Evolutionary conservation across 148 eudicot genomes (phyloP).

Genomic region (Vaccinium corymbosum): DNA sequence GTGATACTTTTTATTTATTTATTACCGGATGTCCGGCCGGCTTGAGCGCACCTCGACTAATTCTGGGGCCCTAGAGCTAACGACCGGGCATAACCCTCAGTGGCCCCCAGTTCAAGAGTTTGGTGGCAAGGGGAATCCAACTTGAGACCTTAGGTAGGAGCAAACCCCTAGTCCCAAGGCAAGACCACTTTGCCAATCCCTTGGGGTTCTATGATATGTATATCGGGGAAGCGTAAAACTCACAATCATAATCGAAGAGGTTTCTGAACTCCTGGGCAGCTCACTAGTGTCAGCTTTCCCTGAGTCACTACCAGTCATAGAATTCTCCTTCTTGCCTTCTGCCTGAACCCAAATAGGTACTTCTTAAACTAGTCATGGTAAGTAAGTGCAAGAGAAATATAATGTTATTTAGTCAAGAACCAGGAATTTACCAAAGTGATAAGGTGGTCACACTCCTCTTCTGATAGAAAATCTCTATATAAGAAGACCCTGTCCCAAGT

Average conservation of each 20-base stretch:
- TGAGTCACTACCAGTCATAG: slow-evolving; percentile 16
- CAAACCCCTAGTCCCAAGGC: too few species aligned
- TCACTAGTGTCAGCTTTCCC: slow-evolving; percentile 21
- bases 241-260: slow-evolving; percentile 36
- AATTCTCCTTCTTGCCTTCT: slow-evolving; percentile 26
- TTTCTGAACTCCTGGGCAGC: slow-evolving; percentile 25
- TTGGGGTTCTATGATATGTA: background rate
- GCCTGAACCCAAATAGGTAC: slow-evolving; percentile 30
- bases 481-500: slow-evolving; percentile 62
- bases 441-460: slow-evolving; percentile 76
- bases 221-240: slow-evolving; percentile 25
- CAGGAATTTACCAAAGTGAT: slow-evolving; percentile 54
- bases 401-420: slow-evolving; percentile 1
- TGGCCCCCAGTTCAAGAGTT: too few species aligned
- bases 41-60: too few species aligned
- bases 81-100: too few species aligned
- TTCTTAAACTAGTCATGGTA: slow-evolving; percentile 12
- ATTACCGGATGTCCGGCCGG: too few species aligned
- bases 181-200: too few species aligned
- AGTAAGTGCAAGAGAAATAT: background rate
- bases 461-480: slow-evolving; percentile 63
- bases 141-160: too few species aligned
- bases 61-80: too few species aligned
- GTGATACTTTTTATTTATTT: too few species aligned
- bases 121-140: too few species aligned